Evolutionary conservation across 2,329 filamentous ascomycete species (phyloP).

Genomic region (Cryphonectria parasitica): DNA sequence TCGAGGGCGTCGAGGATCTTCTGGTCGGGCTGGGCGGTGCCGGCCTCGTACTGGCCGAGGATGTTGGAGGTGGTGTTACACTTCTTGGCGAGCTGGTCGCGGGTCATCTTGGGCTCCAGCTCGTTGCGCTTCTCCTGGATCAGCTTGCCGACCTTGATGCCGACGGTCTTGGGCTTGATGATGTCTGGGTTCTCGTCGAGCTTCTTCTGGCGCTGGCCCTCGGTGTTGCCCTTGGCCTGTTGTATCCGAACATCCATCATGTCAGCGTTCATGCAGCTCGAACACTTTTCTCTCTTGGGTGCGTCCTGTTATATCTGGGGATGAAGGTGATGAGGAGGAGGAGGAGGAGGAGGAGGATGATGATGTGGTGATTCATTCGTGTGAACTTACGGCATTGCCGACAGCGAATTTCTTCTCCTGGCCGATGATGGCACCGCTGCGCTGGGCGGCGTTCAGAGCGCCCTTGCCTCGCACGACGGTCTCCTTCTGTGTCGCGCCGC

Average conservation of each 20-base stretch:
- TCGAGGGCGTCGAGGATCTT: conserved; percentile 80
- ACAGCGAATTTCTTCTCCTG: conserved; percentile 91
- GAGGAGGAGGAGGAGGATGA: conserved; percentile 4
- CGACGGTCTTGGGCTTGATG: conserved; percentile 93
- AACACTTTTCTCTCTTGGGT: not conserved
- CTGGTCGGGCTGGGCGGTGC: conserved; percentile 78
- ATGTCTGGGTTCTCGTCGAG: conserved; percentile 97
- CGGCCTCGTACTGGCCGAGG: conserved; percentile 85
- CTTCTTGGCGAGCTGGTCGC: conserved; percentile 84
- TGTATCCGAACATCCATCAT: conserved; percentile 30
- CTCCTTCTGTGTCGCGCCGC: conserved; percentile 72
- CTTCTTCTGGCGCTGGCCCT: conserved; percentile 96
- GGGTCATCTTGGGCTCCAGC: conserved; percentile 93
- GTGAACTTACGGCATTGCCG: conserved; percentile 73
- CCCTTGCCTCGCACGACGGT: conserved; percentile 84
- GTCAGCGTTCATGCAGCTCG: not conserved
- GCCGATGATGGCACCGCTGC: conserved; percentile 72
- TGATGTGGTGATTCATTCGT: conserved; percentile 4
- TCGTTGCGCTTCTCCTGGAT: conserved; percentile 80
- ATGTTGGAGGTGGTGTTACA: conserved; percentile 84
- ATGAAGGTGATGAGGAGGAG: not conserved
- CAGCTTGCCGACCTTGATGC: conserved; percentile 77
- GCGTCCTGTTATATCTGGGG: no score
- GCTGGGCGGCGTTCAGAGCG: conserved; percentile 86
- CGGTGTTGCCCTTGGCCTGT: conserved; percentile 50